phyloP scores from a whole-genome alignment of 2,329 filamentous ascomycete genomes.

The Talaromyces amestolkiae region DNA sequence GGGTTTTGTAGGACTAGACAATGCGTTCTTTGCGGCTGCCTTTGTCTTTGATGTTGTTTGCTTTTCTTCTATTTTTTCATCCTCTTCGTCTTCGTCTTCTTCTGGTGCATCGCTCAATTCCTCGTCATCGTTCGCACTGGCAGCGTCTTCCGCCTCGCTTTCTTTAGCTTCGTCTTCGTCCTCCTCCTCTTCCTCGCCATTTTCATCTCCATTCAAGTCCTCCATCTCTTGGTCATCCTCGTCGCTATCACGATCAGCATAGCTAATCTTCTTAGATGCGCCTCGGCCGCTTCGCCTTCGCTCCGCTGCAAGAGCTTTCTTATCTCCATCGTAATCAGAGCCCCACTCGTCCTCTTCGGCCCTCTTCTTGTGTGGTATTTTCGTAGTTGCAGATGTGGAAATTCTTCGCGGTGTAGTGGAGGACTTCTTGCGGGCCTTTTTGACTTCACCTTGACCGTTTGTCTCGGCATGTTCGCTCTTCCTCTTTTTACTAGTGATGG shows the following conservation, averaged over 20 bases:
- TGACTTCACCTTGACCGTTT: slow-evolving; percentile 28
- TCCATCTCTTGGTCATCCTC: slow-evolving; percentile 46
- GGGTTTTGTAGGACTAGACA: slow-evolving; percentile 8
- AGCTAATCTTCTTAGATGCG: slow-evolving; percentile 38
- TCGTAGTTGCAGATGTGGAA: slow-evolving; percentile 28
- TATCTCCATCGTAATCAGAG: slow-evolving; percentile 42
- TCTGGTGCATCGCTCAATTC: slow-evolving; percentile 17
- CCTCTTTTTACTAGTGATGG: slow-evolving; percentile 38
- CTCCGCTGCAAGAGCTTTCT: slow-evolving; percentile 31
- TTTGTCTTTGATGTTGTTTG: slow-evolving; percentile 1
- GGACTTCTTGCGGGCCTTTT: slow-evolving; percentile 34
- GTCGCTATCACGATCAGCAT: slow-evolving; percentile 46
- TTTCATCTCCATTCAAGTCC: slow-evolving; percentile 32
- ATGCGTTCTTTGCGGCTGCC: slow-evolving; percentile 7
- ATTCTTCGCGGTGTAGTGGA: slow-evolving; percentile 34
- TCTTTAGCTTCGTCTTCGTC: slow-evolving; percentile 30
- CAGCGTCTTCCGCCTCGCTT: slow-evolving; percentile 12
- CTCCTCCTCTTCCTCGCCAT: slow-evolving; percentile 28
- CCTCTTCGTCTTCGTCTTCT: slow-evolving; percentile 1
- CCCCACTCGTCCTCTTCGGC: slow-evolving; percentile 42
- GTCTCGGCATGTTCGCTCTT: slow-evolving; percentile 38
- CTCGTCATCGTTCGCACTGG: slow-evolving; percentile 7
- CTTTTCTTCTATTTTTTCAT: slow-evolving; percentile 1
- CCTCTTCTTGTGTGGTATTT: slow-evolving; percentile 37
- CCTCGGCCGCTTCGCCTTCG: slow-evolving; percentile 43